Base-by-base conservation (phyloP, 257 asterid species). In the Scutellaria baicalensis region DNA sequence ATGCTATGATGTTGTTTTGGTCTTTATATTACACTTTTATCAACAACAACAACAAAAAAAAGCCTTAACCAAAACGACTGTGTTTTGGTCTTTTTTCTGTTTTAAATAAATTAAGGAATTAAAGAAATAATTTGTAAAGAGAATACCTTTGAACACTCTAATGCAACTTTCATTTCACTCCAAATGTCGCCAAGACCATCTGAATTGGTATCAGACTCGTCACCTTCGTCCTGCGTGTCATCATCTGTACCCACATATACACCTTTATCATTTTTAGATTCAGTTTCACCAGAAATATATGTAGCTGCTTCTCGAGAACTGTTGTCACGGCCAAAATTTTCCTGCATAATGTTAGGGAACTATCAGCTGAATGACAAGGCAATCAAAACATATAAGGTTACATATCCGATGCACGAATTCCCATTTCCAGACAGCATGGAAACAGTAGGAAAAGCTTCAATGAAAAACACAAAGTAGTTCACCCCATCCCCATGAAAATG, bases 121-220 rank as follows among this genome's bases (percentile, higher is more conserved):
- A 74, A 69, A 38, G 43, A 80, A 73, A 68, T 78, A 54, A 44
- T 70, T 49, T 10, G 55, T 21, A 44, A 52, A 64, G 49, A 50
- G 6, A 64, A 59, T 81, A 93, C 99, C 99, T 93, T 91, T 62
- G 96, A 84, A 84, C 78, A 77, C 82, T 91, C 99, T 21, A 91
- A 59, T 18, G 91, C 96, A 75, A 86, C 79, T 20, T 75, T 68
- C 97, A 93, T 88, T 75, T 87, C 86, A 57, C 81, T 84, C 99
- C 99, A 93, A 49, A 91, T 89, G 75, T 86, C 96, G 69, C 78
- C 87, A 52, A 91, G 77, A 50, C 93, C 95, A 75, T 93, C 97
- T 59, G 80, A 72, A 73, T 78, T 75, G 40, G 77, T 55, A 61
- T 80, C 85, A 45, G 88, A 73, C 42, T 78, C 86, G 54, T 63